Conservation (phyloP, 331 rosid genomes). For the Malus hybrid region DNA sequence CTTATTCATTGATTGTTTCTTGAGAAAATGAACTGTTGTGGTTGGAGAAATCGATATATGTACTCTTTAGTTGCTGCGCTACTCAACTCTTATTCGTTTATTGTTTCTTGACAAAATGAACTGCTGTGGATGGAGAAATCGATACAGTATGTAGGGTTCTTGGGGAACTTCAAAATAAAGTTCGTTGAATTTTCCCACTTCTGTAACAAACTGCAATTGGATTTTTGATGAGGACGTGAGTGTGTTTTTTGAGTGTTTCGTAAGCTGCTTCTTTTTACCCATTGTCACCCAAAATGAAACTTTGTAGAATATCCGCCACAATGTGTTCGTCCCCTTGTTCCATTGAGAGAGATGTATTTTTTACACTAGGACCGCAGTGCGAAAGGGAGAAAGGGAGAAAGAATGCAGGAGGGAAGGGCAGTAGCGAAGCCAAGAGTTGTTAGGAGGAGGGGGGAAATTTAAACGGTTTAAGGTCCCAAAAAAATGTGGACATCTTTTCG, state of each 20-base stretch:
- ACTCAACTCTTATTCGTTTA: constrained; percentile 40
- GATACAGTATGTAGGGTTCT: not conserved
- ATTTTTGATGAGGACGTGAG: not conserved
- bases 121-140: constrained; percentile 19
- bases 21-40: not conserved
- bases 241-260: not conserved
- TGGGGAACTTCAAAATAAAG: constrained; percentile 9
- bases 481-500: too few relatives aligned
- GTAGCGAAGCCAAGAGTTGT: too few relatives aligned
- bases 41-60: constrained; percentile 17
- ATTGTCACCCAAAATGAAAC: not conserved
- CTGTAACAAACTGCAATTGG: constrained; percentile 3
- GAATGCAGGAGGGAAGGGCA: too few relatives aligned
- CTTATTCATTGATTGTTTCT: constrained; percentile 44
- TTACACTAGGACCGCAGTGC: too few relatives aligned
- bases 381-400: too few relatives aligned
- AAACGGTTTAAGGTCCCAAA: too few relatives aligned
- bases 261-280: not conserved
- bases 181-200: constrained; percentile 23
- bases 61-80: constrained; percentile 24
- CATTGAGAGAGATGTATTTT: too few relatives aligned
- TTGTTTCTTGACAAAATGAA: constrained; percentile 16
- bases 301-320: too few relatives aligned
- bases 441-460: too few relatives aligned
- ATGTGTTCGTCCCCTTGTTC: too few relatives aligned